Evolutionary conservation across 2,329 filamentous ascomycete species (phyloP).

Genomic region (Bipolaris cookei): DNA sequence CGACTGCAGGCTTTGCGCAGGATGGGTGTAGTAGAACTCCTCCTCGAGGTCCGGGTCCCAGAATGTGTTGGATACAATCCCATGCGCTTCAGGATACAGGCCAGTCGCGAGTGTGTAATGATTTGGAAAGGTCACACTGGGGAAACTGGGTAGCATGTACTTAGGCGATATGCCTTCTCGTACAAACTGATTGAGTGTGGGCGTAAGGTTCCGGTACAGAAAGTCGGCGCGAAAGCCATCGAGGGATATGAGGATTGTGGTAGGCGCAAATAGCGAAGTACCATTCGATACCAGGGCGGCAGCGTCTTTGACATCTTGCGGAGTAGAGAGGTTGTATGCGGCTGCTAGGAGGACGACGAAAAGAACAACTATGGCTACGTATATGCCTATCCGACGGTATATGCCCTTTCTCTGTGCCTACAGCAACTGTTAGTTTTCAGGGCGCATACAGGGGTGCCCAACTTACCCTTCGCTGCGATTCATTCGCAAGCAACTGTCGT

Average conservation of each 20-base stretch:
- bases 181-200: constrained; percentile 78
- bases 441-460: constrained; percentile 38
- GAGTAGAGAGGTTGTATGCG: constrained; percentile 62
- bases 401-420: constrained; percentile 43
- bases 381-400: constrained; percentile 50
- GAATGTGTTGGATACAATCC: constrained; percentile 91
- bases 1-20: constrained; percentile 73
- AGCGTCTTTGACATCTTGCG: constrained; percentile 28
- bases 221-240: constrained; percentile 98
- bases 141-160: constrained; percentile 94
- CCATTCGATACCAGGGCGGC: constrained; percentile 69
- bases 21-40: constrained; percentile 88
- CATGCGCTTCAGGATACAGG: constrained; percentile 89
- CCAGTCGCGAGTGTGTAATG: constrained; percentile 95
- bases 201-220: constrained; percentile 80
- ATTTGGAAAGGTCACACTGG: constrained; percentile 92
- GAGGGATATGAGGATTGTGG: constrained; percentile 89
- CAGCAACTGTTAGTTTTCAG: constrained; percentile 31
- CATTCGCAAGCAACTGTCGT: constrained; percentile 61
- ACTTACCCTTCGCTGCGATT: constrained; percentile 44
- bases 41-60: constrained; percentile 80
- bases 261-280: constrained; percentile 85
- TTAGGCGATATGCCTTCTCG: constrained; percentile 84
- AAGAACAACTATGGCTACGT: constrained; percentile 57
- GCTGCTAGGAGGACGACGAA: constrained; percentile 63